phyloP scores from a whole-genome alignment of 345 rosid species.

The Dimocarpus longan region DNA sequence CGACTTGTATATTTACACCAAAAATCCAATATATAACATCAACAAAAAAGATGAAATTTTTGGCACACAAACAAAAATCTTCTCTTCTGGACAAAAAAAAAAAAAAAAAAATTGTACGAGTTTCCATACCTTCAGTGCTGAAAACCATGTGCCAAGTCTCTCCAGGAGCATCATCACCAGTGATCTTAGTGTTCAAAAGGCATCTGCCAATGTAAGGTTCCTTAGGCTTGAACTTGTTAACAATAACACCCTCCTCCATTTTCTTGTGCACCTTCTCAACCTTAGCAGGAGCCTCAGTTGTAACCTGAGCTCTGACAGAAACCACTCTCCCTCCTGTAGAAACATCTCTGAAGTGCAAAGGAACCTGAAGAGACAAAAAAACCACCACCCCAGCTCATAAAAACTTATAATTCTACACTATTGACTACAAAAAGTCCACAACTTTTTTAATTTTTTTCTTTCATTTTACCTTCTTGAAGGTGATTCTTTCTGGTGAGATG shows the following conservation, averaged over 20 bases:
- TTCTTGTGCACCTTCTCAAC: conserved; percentile 83
- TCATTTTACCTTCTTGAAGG: conserved; percentile 61
- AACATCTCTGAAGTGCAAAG: conserved; percentile 52
- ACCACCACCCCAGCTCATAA: background rate
- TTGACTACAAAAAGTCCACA: background rate
- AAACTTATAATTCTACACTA: background rate
- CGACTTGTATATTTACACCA: background rate
- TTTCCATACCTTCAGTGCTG: conserved; percentile 75
- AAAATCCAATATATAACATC: background rate
- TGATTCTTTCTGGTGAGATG: conserved; percentile 64
- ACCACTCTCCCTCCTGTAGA: conserved; percentile 48
- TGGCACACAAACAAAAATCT: too few relatives aligned
- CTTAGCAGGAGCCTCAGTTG: conserved; percentile 89
- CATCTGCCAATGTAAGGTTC: conserved; percentile 82
- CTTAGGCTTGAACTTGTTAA: conserved; percentile 95
- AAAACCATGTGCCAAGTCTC: conserved; percentile 99
- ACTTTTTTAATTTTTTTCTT: background rate
- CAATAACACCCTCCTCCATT: conserved; percentile 77
- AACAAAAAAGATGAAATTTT: background rate
- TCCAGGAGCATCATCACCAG: conserved; percentile 99
- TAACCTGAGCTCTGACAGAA: conserved; percentile 83
- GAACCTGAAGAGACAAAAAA: conserved; percentile 41
- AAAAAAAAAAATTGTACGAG: too few relatives aligned
- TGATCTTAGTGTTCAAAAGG: conserved; percentile 95
- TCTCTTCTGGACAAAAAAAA: too few relatives aligned